Conservation (phyloP, 2,329 filamentous ascomycete genomes). For the Corniculantispora saksenae region DNA sequence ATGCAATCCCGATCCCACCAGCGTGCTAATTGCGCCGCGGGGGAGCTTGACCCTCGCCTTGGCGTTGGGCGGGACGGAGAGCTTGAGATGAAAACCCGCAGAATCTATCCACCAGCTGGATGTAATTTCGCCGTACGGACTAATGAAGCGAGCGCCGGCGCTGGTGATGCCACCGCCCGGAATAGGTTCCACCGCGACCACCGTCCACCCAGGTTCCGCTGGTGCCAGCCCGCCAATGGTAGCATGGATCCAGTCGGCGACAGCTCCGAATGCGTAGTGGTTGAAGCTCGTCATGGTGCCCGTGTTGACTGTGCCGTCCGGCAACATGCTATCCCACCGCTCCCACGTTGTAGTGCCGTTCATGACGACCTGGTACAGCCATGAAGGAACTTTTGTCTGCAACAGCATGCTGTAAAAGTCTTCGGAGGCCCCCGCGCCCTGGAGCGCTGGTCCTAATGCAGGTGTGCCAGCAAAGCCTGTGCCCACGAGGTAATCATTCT, state of each 20-base stretch:
- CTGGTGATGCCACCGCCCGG: constrained; percentile 39
- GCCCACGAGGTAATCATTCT: constrained; percentile 37
- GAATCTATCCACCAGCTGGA: constrained; percentile 31
- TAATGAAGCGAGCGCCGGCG: constrained; percentile 31
- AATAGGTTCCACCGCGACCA: constrained; percentile 34
- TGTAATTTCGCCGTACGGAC: constrained; percentile 34
- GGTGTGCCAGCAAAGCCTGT: constrained; percentile 49
- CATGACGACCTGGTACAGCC: constrained; percentile 50
- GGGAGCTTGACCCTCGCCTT: constrained; percentile 2
- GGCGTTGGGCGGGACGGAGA: constrained; percentile 23
- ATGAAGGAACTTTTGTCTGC: constrained; percentile 45
- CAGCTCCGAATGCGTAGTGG: constrained; percentile 51
- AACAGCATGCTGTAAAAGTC: constrained; percentile 50
- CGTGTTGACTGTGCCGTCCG: constrained; percentile 45
- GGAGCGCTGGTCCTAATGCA: constrained; percentile 35
- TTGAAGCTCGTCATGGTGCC: constrained; percentile 54
- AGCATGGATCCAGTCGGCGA: constrained; percentile 49
- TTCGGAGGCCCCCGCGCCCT: constrained; percentile 29
- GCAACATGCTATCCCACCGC: constrained; percentile 50
- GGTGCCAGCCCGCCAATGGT: constrained; percentile 43
- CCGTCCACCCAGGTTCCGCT: constrained; percentile 43
- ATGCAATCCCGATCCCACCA: constrained; percentile 5
- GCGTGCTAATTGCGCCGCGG: neutral
- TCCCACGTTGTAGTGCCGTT: constrained; percentile 53
- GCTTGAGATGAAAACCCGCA: constrained; percentile 24